phyloP scores from a whole-genome alignment of 352 stramenopile species.

The Phytopythium oedochilum region DNA sequence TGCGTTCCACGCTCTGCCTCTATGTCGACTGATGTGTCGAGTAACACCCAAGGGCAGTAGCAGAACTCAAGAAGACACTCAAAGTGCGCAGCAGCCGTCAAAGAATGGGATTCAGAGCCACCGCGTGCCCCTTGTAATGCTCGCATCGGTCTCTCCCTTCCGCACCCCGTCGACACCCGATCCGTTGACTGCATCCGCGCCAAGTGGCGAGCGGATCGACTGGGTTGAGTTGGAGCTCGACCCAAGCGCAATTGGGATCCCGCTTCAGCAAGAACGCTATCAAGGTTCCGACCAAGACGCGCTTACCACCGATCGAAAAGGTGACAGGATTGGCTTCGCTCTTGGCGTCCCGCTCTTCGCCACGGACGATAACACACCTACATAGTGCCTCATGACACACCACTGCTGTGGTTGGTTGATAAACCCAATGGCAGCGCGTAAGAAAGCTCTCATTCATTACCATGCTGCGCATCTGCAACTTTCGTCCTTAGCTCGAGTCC shows the following conservation, averaged over 20 bases:
- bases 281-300: neutral
- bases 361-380: neutral
- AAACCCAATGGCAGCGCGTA: too few relatives aligned
- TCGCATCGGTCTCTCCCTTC: slow-evolving; percentile 20
- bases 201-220: neutral
- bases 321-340: neutral
- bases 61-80: neutral
- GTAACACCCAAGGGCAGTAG: neutral
- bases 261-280: neutral
- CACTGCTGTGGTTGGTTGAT: too few relatives aligned
- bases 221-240: neutral
- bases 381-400: neutral
- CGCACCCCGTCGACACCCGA: neutral
- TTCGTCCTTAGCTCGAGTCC: slow-evolving; percentile 47
- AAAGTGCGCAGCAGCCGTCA: neutral
- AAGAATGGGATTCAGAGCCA: neutral
- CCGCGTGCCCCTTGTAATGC: slow-evolving; percentile 10
- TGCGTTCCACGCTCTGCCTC: slow-evolving; percentile 22
- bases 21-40: slow-evolving; percentile 30
- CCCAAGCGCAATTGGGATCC: neutral
- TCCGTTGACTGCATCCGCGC: neutral
- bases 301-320: neutral
- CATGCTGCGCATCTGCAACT: neutral
- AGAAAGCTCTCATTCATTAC: neutral
- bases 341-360: neutral